Evolutionary conservation across 2,329 filamentous ascomycete species (phyloP), one percentile per base, ranked within the genome.

Genomic region (Colletotrichum liaoningense): DNA sequence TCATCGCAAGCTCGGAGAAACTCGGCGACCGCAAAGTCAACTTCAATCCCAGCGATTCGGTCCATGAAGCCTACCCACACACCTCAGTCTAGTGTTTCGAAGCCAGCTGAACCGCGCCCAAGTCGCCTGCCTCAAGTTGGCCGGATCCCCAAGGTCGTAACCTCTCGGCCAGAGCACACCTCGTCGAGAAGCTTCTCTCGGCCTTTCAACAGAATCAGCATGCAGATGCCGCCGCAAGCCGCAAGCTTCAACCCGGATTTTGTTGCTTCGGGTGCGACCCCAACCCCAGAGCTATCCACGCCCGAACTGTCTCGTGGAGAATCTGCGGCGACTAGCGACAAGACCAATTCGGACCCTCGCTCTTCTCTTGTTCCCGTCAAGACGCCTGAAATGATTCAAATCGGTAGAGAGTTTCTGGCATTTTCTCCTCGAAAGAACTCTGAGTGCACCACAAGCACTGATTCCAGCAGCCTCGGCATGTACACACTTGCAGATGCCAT

Each of bases 111-210:
- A 33, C 77, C 75, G 24, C 84, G 85, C 4, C 90, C 90, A 11
- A 94, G 91, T 79, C 89, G 95, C 69, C 85, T 97, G 22, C 91
- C 92, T 33, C 94, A 96, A 77, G 92, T 98, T 59, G 95, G 95
- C 9, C 91, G 95, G 19, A 98, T 98, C 64, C 95, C 95, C 9
- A 92, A 91, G 77, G 94, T 98, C 4, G 87, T 96, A 35, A 94
- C 91, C 58, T 91, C 89, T 59, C 89, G 92, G 66, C 86, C 91
- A 46, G 89, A 93, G 74, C 90, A 90, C 60, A 89, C 90, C 1
- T 92, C 94, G 0, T 90, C 93, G 1, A 92, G 91, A 79, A 97
- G 94, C 38, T 98, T 98, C 80, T 98, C 95, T 3, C 88, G 95
- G 9, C 95, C 95, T 0, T 97, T 98, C 79, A 87, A 91, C 76